Conservation (phyloP, 2,329 filamentous ascomycete species). For the Alternaria triticina region DNA sequence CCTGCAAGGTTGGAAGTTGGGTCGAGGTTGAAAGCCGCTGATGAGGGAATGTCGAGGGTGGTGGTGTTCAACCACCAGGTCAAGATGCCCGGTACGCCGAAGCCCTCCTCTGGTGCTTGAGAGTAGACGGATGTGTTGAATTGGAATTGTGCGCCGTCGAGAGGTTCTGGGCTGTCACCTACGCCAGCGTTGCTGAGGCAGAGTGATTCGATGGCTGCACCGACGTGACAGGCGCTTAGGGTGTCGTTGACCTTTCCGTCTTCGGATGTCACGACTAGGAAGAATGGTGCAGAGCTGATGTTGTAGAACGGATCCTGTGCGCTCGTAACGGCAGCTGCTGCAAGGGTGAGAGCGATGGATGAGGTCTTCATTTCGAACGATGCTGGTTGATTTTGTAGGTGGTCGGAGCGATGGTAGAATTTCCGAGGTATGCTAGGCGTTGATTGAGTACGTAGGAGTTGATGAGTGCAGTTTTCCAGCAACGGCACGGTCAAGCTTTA, state of each 20-base stretch:
- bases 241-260: slow-evolving; percentile 50
- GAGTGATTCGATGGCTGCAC: slow-evolving; percentile 57
- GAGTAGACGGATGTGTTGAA: slow-evolving; percentile 43
- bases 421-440: slow-evolving; percentile 1
- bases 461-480: neutral
- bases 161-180: slow-evolving; percentile 24
- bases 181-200: slow-evolving; percentile 43
- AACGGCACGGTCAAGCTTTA: slow-evolving; percentile 11
- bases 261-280: slow-evolving; percentile 49
- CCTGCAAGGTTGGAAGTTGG: slow-evolving; percentile 51
- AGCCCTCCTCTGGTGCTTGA: slow-evolving; percentile 16
- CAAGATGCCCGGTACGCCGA: slow-evolving; percentile 47
- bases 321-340: slow-evolving; percentile 27
- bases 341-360: slow-evolving; percentile 27
- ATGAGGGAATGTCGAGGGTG: slow-evolving; percentile 24
- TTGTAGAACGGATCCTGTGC: slow-evolving; percentile 40
- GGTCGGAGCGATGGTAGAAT: neutral
- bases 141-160: slow-evolving; percentile 30
- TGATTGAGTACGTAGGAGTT: neutral
- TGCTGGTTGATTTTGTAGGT: neutral
- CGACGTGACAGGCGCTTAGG: slow-evolving; percentile 55
- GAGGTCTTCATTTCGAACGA: slow-evolving; percentile 28
- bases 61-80: slow-evolving; percentile 39
- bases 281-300: slow-evolving; percentile 54
- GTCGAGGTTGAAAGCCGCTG: slow-evolving; percentile 47